A percentile compares a stretch with the other conserved stretches of the same genome.
Evolutionary conservation across 768 basidiomycete species (phyloP).

Genomic region (Boletus patriciae): DNA sequence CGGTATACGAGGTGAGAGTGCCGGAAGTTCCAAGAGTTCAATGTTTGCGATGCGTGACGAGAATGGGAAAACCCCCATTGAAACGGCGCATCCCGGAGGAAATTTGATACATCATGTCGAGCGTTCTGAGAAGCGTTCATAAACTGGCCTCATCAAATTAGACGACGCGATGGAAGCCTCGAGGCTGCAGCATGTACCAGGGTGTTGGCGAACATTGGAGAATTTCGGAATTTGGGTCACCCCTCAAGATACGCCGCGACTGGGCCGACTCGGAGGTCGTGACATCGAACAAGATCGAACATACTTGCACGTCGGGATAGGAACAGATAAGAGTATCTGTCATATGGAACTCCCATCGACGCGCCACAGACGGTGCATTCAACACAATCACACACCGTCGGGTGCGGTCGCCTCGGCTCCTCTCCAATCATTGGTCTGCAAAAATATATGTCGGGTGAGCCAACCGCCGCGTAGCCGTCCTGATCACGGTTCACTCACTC

Average conservation of each 20-base stretch:
- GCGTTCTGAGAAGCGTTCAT: background rate
- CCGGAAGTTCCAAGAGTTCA: background rate
- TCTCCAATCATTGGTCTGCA: constrained; percentile 28
- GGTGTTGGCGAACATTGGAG: background rate
- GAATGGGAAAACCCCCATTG: background rate
- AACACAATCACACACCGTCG: background rate
- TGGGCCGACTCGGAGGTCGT: too few relatives aligned
- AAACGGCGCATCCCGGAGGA: background rate
- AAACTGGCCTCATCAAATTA: background rate
- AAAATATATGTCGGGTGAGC: constrained; percentile 36
- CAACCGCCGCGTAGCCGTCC: background rate
- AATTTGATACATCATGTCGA: constrained; percentile 5
- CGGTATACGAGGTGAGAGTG: background rate
- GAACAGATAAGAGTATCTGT: constrained; percentile 12
- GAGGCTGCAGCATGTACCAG: constrained; percentile 10
- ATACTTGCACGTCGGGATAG: too few relatives aligned
- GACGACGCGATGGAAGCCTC: constrained; percentile 1
- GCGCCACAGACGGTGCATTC: too few relatives aligned
- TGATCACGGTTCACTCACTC: background rate
- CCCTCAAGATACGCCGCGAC: too few relatives aligned
- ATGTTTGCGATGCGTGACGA: background rate
- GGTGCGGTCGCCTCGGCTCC: background rate
- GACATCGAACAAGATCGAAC: too few relatives aligned
- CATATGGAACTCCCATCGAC: too few relatives aligned
- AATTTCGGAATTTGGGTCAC: too few relatives aligned